Conservation (phyloP, 164 flowering plant genomes). For the Vitis riparia region DNA sequence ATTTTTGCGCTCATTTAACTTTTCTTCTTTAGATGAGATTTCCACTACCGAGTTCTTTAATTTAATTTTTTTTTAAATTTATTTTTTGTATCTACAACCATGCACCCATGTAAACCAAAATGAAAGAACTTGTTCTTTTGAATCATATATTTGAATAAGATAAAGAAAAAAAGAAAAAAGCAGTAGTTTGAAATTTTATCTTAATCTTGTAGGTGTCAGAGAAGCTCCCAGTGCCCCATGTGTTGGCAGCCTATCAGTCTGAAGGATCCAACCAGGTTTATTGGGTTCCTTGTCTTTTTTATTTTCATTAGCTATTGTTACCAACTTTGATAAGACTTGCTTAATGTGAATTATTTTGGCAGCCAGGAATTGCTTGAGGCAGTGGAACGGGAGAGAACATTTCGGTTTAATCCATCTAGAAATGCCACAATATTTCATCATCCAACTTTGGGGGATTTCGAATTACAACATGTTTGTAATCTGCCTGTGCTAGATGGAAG, state of each 20-base stretch:
- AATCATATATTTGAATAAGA: background rate
- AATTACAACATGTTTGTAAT: slow-evolving; percentile 34
- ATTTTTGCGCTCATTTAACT: too few species aligned
- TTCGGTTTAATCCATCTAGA: slow-evolving; percentile 33
- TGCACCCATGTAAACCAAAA: too few species aligned
- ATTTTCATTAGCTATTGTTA: background rate
- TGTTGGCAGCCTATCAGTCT: slow-evolving; percentile 46
- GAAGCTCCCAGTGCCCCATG: slow-evolving; percentile 51
- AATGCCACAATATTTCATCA: slow-evolving; percentile 42
- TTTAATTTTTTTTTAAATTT: too few species aligned
- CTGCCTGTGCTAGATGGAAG: background rate
- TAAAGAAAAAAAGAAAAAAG: background rate
- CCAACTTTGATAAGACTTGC: background rate
- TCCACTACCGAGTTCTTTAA: too few species aligned
- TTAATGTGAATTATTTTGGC: slow-evolving; percentile 10
- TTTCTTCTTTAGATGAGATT: too few species aligned
- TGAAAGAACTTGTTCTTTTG: too few species aligned
- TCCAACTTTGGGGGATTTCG: slow-evolving; percentile 46
- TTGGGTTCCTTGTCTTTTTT: background rate
- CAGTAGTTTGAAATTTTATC: background rate
- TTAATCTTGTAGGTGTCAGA: slow-evolving; percentile 36
- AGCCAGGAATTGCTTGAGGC: slow-evolving; percentile 54
- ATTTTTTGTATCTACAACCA: too few species aligned
- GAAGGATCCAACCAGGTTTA: slow-evolving; percentile 43
- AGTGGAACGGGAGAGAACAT: slow-evolving; percentile 37